Conservation (phyloP, 371 early-diverging fungal genomes). For the Syncephalastrum sp. region DNA sequence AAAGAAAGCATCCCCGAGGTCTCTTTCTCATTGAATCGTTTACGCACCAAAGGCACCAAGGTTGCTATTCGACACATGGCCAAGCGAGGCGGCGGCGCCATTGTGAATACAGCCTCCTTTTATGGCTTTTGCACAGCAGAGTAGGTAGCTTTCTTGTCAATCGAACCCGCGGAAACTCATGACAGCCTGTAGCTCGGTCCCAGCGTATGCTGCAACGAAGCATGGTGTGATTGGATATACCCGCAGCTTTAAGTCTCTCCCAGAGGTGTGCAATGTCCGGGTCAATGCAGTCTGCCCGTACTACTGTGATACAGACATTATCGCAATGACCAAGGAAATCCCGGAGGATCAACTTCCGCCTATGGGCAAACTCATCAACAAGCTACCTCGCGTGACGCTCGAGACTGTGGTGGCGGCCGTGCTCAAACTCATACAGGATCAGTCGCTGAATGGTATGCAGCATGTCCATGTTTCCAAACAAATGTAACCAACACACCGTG, state of each 20-base stretch:
- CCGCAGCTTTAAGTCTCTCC: conserved; percentile 11
- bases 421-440: conserved; percentile 41
- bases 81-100: conserved; percentile 34
- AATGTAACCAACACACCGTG: too few species aligned
- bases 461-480: too few species aligned
- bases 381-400: too few species aligned
- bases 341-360: too few species aligned
- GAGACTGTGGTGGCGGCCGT: conserved; percentile 51
- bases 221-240: conserved; percentile 22
- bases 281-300: conserved; percentile 29
- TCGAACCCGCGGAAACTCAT: conserved; percentile 7
- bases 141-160: background rate
- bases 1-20: background rate
- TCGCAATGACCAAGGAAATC: too few species aligned
- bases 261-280: conserved; percentile 29
- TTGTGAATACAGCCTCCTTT: conserved; percentile 41
- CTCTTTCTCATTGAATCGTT: background rate
- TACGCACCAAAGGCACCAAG: conserved; percentile 24
- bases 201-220: conserved; percentile 13
- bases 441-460: conserved; percentile 26
- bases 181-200: background rate
- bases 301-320: background rate
- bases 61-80: conserved; percentile 32
- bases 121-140: conserved; percentile 19
- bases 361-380: too few species aligned